A percentile compares a stretch with the other conserved stretches of the same genome.
Conservation (phyloP, 1,284 basidiomycete genomes). For the Heterobasidion occidentale region DNA sequence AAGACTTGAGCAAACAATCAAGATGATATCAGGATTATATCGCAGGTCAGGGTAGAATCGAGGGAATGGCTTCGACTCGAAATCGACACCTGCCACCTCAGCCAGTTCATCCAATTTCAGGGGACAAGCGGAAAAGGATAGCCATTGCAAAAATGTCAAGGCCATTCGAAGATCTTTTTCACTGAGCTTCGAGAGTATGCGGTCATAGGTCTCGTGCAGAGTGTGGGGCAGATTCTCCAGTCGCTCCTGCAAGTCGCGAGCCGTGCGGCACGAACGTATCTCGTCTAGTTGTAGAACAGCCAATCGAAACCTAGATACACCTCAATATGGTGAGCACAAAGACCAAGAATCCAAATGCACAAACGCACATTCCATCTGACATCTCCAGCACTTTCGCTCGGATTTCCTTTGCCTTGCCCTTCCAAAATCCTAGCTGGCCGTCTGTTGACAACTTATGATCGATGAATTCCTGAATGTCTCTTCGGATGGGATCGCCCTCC, state of each 20-base stretch:
- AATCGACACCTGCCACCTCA: not conserved
- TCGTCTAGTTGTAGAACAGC: not conserved
- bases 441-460: not conserved
- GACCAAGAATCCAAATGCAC: not conserved
- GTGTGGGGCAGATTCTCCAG: not conserved
- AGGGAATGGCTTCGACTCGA: not conserved
- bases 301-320: not conserved
- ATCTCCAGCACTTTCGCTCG: not conserved
- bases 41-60: too few relatives aligned
- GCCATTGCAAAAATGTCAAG: not conserved
- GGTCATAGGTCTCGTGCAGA: not conserved
- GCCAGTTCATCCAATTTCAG: not conserved
- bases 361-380: not conserved
- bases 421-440: not conserved
- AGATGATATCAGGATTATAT: too few relatives aligned
- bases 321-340: not conserved
- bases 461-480: not conserved
- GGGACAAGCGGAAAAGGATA: not conserved
- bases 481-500: not conserved
- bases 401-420: not conserved
- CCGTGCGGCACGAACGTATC: not conserved
- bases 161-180: not conserved
- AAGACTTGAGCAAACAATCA: too few relatives aligned
- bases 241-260: not conserved
- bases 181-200: not conserved